phyloP scores from a whole-genome alignment of 1,284 basidiomycete genomes.

The Exobasidium rhododendri region DNA sequence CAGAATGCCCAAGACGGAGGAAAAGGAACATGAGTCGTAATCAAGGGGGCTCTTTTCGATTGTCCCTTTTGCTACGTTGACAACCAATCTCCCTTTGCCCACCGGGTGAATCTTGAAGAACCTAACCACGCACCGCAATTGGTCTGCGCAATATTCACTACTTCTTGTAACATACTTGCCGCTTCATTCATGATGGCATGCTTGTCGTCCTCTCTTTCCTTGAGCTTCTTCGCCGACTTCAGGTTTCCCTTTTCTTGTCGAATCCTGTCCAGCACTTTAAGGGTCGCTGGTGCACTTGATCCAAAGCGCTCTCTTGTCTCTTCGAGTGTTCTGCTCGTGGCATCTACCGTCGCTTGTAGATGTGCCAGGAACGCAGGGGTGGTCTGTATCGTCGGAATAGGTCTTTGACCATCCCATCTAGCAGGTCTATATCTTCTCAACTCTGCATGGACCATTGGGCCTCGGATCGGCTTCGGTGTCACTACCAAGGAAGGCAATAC shows the following conservation, averaged over 20 bases:
- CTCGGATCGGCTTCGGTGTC: not conserved
- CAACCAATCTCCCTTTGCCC: conserved; percentile 6
- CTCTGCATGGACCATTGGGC: not conserved
- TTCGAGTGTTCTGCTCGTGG: not conserved
- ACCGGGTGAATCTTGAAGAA: not conserved
- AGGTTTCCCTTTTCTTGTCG: not conserved
- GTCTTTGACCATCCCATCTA: conserved; percentile 5
- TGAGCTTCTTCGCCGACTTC: not conserved
- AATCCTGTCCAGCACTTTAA: not conserved
- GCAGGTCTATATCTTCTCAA: not conserved
- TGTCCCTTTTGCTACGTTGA: not conserved
- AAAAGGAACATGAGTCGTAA: conserved; percentile 20
- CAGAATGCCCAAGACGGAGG: conserved; percentile 25
- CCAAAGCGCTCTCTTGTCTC: not conserved
- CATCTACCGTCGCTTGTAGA: not conserved
- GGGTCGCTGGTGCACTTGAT: not conserved
- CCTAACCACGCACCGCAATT: not conserved
- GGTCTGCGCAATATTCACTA: not conserved
- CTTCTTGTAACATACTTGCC: not conserved
- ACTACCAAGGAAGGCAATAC: conserved; percentile 3
- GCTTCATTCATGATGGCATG: not conserved
- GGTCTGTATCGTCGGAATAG: not conserved
- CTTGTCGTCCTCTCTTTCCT: not conserved
- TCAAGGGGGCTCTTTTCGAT: not conserved
- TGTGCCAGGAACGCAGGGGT: not conserved